A percentile compares a stretch with the other conserved stretches of the same genome.
phyloP scores from a whole-genome alignment of 1,139 yeast genomes.

The Eremothecium gossypii region DNA sequence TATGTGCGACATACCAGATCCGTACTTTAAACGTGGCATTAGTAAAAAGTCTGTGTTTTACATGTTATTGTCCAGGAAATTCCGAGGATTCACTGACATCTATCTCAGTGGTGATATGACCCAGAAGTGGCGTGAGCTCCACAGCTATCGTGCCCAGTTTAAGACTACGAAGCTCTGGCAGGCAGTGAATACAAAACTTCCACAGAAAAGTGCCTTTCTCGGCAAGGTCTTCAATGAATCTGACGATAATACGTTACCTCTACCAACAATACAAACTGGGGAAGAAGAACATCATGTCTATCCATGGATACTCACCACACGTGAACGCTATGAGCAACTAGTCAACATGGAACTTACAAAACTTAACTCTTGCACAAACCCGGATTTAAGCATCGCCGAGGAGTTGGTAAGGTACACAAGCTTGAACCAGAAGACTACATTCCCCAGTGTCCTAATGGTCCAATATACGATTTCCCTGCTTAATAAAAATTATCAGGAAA shows the following conservation, averaged over 20 bases:
- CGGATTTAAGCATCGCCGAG: background rate
- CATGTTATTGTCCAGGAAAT: conserved; percentile 2
- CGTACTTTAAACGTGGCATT: conserved; percentile 2
- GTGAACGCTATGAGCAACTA: conserved; percentile 3
- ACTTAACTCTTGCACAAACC: background rate
- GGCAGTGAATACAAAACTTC: background rate
- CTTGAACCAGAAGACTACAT: conserved; percentile 5
- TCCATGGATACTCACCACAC: conserved; percentile 7
- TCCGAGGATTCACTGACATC: conserved; percentile 1
- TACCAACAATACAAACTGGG: background rate
- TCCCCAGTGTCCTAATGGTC: conserved; percentile 7
- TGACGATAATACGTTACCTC: conserved; percentile 1
- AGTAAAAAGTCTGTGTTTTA: background rate
- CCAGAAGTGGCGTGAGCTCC: conserved; percentile 2
- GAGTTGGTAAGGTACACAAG: conserved; percentile 2
- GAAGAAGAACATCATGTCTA: background rate
- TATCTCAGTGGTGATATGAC: conserved; percentile 4
- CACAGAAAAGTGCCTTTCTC: background rate
- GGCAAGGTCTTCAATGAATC: conserved; percentile 2
- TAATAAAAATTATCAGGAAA: conserved; percentile 5
- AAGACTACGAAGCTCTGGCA: background rate
- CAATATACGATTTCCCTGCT: conserved; percentile 2
- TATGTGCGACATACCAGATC: conserved; percentile 2
- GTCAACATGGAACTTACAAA: conserved; percentile 3
- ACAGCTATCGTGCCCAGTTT: background rate